Conservation (phyloP, 768 basidiomycete species). For the Rhizopogon vinicolor region DNA sequence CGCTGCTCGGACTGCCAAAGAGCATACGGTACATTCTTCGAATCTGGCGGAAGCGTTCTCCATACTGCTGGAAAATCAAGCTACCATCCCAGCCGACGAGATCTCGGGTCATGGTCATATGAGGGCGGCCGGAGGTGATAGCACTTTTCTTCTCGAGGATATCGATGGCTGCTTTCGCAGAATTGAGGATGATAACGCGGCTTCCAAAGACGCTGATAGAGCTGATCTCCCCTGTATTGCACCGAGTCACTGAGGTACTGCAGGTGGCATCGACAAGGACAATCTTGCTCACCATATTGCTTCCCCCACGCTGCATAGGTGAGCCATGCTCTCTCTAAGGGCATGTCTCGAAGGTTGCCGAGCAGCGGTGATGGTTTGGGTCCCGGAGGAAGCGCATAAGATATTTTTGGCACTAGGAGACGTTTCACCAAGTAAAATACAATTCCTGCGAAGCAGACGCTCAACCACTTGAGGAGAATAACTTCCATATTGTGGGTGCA, state of each 20-base stretch:
- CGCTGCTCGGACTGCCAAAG: constrained; percentile 6
- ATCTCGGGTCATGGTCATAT: constrained; percentile 15
- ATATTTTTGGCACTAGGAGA: background rate
- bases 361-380: too few relatives aligned
- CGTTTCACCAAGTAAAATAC: background rate
- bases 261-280: too few relatives aligned
- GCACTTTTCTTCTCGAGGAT: constrained; percentile 10
- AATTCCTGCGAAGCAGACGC: background rate
- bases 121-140: constrained; percentile 4
- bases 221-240: constrained; percentile 22
- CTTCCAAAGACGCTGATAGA: constrained; percentile 25
- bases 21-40: constrained; percentile 6
- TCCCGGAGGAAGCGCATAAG: constrained; percentile 19
- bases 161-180: constrained; percentile 12
- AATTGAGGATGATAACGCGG: constrained; percentile 30
- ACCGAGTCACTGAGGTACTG: background rate
- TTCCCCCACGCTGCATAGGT: too few relatives aligned
- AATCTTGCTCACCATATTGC: too few relatives aligned
- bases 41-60: constrained; percentile 2
- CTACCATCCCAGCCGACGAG: constrained; percentile 8
- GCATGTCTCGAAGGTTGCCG: too few relatives aligned
- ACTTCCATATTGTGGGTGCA: too few relatives aligned
- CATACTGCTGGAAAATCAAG: constrained; percentile 7
- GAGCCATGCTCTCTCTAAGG: too few relatives aligned
- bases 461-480: background rate